Conservation (phyloP, 495 filamentous ascomycete genomes). For the Massariosphaeria phaeospora region DNA sequence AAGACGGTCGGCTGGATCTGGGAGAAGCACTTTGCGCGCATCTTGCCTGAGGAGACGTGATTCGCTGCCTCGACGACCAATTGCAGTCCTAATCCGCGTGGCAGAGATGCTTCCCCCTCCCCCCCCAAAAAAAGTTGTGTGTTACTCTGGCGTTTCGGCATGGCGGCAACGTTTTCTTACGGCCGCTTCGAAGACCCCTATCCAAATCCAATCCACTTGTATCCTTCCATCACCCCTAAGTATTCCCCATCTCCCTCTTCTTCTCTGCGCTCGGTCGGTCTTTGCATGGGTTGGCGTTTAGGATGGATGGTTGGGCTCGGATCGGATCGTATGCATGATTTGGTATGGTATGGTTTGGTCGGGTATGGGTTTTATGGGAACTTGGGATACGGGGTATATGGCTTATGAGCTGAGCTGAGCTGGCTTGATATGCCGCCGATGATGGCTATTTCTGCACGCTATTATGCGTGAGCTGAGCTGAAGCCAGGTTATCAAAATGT, state of each 20-base stretch:
- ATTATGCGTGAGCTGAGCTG: too few relatives aligned
- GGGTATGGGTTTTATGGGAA: too few relatives aligned
- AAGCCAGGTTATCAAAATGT: too few relatives aligned
- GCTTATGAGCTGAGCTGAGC: too few relatives aligned
- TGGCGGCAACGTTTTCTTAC: background rate
- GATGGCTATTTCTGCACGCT: too few relatives aligned
- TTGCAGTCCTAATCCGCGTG: too few relatives aligned
- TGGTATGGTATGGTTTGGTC: too few relatives aligned
- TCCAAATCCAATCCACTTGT: background rate
- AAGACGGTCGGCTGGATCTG: slow-evolving; percentile 93
- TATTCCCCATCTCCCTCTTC: background rate
- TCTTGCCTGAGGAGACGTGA: slow-evolving; percentile 29
- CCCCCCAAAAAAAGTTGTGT: background rate
- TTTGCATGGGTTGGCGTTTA: background rate
- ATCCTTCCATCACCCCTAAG: background rate
- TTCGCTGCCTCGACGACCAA: background rate
- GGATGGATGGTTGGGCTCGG: background rate
- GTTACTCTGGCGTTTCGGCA: background rate
- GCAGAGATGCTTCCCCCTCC: background rate
- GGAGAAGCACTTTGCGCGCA: slow-evolving; percentile 85
- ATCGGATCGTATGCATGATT: background rate
- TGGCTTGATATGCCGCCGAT: too few relatives aligned
- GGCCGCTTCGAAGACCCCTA: too few relatives aligned
- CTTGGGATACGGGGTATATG: too few relatives aligned
- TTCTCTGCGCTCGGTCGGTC: background rate